Evolutionary conservation across 2,329 filamentous ascomycete genomes (phyloP).

Genomic region (Aspergillus pseudoterreus): DNA sequence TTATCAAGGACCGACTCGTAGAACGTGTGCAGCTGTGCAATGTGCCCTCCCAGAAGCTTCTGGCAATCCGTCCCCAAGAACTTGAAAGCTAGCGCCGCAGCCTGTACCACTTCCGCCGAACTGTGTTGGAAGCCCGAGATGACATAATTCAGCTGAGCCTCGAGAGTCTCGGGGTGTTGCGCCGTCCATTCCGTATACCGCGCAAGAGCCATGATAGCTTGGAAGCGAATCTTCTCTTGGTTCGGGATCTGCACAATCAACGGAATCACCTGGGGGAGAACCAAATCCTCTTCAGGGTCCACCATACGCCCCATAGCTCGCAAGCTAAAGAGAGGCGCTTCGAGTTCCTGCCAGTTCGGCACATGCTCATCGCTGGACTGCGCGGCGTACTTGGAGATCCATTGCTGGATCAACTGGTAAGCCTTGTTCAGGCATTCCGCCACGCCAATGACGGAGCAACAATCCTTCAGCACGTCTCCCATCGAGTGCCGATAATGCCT

Average conservation of each 20-base stretch:
- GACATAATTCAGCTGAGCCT: conserved; percentile 92
- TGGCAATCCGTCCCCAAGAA: conserved; percentile 97
- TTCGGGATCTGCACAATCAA: conserved; percentile 90
- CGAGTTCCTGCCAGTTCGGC: conserved; percentile 93
- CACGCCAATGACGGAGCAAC: conserved; percentile 92
- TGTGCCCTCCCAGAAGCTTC: conserved; percentile 76
- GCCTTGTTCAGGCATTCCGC: conserved; percentile 88
- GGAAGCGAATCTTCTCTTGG: conserved; percentile 97
- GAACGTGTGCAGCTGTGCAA: conserved; percentile 82
- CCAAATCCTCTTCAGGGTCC: conserved; percentile 77
- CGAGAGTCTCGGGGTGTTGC: conserved; percentile 84
- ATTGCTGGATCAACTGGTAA: conserved; percentile 77
- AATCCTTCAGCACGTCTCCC: conserved; percentile 96
- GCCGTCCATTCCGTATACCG: conserved; percentile 98
- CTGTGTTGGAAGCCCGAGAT: conserved; percentile 85
- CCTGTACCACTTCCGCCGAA: conserved; percentile 85
- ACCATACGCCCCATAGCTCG: conserved; percentile 97
- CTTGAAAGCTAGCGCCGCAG: conserved; percentile 89
- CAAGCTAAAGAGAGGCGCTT: conserved; percentile 92
- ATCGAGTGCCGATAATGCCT: conserved; percentile 94
- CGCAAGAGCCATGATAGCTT: conserved; percentile 94
- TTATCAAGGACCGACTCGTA: conserved; percentile 87
- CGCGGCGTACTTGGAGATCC: conserved; percentile 78
- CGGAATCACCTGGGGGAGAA: conserved; percentile 88
- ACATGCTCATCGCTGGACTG: conserved; percentile 71